phyloP scores from a whole-genome alignment of 257 asterid genomes.

The Lavandula angustifolia region DNA sequence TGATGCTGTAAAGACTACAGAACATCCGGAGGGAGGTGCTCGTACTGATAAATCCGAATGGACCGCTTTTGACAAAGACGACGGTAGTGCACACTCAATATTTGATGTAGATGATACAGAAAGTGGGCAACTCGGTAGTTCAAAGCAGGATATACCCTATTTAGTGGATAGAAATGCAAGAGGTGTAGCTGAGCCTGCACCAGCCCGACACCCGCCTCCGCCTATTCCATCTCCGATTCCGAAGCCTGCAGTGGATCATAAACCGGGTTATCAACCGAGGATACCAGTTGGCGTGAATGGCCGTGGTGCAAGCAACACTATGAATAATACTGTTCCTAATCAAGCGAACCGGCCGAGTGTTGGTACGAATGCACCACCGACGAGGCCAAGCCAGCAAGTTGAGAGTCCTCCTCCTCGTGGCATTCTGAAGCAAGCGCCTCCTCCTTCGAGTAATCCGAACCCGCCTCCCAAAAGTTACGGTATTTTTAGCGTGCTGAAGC shows the following conservation, averaged over 20 bases:
- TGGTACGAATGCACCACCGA: constrained; percentile 33
- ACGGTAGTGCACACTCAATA: constrained; percentile 28
- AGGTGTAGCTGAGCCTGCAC: constrained; percentile 28
- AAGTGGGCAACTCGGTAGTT: constrained; percentile 21
- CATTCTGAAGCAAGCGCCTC: constrained; percentile 36
- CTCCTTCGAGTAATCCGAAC: constrained; percentile 30
- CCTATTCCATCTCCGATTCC: constrained; percentile 30
- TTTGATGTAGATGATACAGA: constrained; percentile 35
- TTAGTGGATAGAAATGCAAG: background rate
- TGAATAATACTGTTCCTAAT: constrained; percentile 10
- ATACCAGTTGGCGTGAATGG: constrained; percentile 24
- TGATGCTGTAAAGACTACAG: constrained; percentile 13
- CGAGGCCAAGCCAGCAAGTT: constrained; percentile 29
- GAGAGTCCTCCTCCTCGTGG: constrained; percentile 25
- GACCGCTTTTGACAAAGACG: constrained; percentile 39
- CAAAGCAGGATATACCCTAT: background rate
- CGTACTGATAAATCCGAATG: constrained; percentile 34
- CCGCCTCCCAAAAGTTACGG: constrained; percentile 53
- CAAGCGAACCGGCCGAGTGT: constrained; percentile 33
- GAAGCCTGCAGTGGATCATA: constrained; percentile 33
- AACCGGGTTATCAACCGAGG: constrained; percentile 30
- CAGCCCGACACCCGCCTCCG: constrained; percentile 19
- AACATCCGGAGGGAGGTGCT: constrained; percentile 35
- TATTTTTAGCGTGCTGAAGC: constrained; percentile 39
- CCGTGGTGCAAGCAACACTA: constrained; percentile 35